Conservation (phyloP, 2,329 filamentous ascomycete genomes). For the Hypoxylon sp. region DNA sequence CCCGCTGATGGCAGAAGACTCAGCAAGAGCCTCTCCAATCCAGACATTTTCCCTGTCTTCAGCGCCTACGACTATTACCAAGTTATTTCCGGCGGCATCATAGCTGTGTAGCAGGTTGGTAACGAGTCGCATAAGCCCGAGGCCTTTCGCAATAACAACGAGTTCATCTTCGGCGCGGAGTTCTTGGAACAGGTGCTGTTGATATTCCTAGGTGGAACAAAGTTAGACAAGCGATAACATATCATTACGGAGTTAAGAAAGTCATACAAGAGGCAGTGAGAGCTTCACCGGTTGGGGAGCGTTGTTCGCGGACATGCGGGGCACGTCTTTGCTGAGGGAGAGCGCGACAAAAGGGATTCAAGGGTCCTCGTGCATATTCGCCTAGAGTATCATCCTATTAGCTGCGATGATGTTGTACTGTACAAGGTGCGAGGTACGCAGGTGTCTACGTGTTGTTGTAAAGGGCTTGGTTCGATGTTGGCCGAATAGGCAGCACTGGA, state of each 20-base stretch:
- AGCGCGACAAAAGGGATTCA: conserved; percentile 36
- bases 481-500: conserved; percentile 23
- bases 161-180: conserved; percentile 93
- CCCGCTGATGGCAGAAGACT: conserved; percentile 92
- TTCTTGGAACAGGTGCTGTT: conserved; percentile 94
- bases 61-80: conserved; percentile 90
- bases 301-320: conserved; percentile 68
- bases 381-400: conserved; percentile 25
- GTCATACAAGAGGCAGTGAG: conserved; percentile 78
- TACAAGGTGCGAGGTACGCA: conserved; percentile 25
- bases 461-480: background rate
- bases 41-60: conserved; percentile 95
- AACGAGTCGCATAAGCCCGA: conserved; percentile 91
- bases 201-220: conserved; percentile 75
- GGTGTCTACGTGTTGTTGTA: conserved; percentile 27
- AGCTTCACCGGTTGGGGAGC: conserved; percentile 81
- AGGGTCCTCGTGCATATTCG: conserved; percentile 48
- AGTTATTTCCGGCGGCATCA: conserved; percentile 93
- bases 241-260: background rate
- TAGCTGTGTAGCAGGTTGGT: conserved; percentile 98
- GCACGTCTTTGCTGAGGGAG: conserved; percentile 47
- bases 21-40: conserved; percentile 95
- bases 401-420: conserved; percentile 11
- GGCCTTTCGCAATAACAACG: conserved; percentile 89
- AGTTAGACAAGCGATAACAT: conserved; percentile 16